Percentiles rank a stretch among this genome's conserved stretches.
Conservation (phyloP, 2,329 filamentous ascomycete species). For the Talaromyces pinophilus region DNA sequence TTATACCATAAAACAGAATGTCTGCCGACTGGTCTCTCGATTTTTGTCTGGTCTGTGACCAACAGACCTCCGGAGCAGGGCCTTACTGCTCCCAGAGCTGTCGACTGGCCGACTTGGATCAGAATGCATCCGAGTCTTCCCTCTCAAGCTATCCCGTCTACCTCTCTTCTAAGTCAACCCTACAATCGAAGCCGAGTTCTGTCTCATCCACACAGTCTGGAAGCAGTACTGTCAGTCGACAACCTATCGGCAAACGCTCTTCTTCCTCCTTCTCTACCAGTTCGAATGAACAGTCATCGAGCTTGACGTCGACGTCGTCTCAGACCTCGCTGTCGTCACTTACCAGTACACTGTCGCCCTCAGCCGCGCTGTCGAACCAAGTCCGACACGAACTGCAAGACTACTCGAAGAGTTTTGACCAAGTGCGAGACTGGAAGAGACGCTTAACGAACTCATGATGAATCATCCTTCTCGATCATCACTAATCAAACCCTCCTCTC, state of each 20-base stretch:
- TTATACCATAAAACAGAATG: slow-evolving; percentile 28
- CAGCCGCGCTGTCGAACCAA: slow-evolving; percentile 66
- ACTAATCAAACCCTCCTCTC: neutral
- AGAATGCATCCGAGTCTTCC: slow-evolving; percentile 56
- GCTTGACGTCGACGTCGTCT: slow-evolving; percentile 66
- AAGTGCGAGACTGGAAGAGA: slow-evolving; percentile 60
- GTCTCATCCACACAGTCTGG: neutral
- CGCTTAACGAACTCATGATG: slow-evolving; percentile 36
- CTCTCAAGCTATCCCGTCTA: slow-evolving; percentile 23
- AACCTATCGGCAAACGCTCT: slow-evolving; percentile 28
- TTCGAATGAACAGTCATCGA: slow-evolving; percentile 13
- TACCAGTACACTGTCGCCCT: slow-evolving; percentile 60
- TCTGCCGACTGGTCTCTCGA: slow-evolving; percentile 72
- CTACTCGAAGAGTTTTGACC: slow-evolving; percentile 88
- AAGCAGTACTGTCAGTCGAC: slow-evolving; percentile 19
- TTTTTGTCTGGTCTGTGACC: slow-evolving; percentile 92
- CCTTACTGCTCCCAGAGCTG: slow-evolving; percentile 93
- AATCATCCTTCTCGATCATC: neutral
- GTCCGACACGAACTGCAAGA: slow-evolving; percentile 76
- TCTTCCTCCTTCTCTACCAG: slow-evolving; percentile 12
- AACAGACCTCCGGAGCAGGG: slow-evolving; percentile 71
- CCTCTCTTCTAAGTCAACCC: slow-evolving; percentile 24
- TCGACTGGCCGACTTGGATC: slow-evolving; percentile 83
- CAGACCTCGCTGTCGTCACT: slow-evolving; percentile 82
- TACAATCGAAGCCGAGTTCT: slow-evolving; percentile 19